phyloP scores from a whole-genome alignment of 2,329 filamentous ascomycete genomes.

The Tothia fuscella region DNA sequence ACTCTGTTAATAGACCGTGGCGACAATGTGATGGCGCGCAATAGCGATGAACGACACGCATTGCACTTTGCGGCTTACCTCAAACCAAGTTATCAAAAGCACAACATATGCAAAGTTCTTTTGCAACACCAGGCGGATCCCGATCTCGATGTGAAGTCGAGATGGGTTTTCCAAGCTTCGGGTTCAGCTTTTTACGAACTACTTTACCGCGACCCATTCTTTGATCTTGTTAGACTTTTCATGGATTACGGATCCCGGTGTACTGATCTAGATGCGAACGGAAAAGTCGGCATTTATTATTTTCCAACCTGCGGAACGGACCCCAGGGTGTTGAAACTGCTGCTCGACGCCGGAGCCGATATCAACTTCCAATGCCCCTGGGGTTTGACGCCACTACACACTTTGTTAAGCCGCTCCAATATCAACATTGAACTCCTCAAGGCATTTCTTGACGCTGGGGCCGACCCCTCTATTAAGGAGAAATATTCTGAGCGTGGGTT shows the following conservation, averaged over 20 bases:
- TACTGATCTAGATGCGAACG: not conserved
- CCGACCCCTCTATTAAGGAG: not conserved
- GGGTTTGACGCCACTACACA: conserved; percentile 5
- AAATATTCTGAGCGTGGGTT: not conserved
- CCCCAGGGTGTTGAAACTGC: not conserved
- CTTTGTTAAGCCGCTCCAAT: not conserved
- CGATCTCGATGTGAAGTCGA: too few species aligned
- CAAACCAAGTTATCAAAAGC: too few species aligned
- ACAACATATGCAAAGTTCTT: not conserved
- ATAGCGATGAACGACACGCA: too few species aligned
- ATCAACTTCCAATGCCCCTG: not conserved
- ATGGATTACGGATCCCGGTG: not conserved
- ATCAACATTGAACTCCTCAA: not conserved
- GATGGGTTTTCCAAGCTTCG: too few species aligned
- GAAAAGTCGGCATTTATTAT: not conserved
- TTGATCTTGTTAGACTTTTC: not conserved
- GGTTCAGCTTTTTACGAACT: too few species aligned
- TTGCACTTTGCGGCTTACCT: too few species aligned
- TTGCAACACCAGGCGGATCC: too few species aligned
- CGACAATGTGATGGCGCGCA: too few species aligned
- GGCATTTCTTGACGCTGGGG: not conserved
- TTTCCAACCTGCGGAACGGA: not conserved
- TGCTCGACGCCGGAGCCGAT: conserved; percentile 4
- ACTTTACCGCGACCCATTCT: not conserved
- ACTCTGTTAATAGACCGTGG: too few species aligned